phyloP scores from a whole-genome alignment of 768 basidiomycete genomes.

The Botryobasidium botryosum region DNA sequence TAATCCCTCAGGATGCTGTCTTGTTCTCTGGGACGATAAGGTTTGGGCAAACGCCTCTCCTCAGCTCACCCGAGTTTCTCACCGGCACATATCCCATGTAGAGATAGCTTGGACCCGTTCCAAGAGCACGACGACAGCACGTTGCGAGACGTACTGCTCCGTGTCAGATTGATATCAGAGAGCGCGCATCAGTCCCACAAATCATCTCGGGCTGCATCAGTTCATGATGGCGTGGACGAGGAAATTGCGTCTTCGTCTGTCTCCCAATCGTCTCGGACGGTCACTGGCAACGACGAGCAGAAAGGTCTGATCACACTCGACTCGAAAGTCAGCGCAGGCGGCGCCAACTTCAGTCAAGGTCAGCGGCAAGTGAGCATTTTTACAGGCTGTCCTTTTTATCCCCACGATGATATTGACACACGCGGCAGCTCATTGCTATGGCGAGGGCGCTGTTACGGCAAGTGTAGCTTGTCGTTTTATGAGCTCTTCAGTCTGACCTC shows the following conservation, averaged over 20 bases:
- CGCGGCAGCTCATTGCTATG: constrained; percentile 61
- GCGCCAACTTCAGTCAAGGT: constrained; percentile 83
- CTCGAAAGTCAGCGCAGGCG: constrained; percentile 69
- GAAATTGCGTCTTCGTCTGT: no score
- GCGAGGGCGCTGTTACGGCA: constrained; percentile 54
- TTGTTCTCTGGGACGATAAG: constrained; percentile 66
- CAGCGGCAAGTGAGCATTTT: constrained; percentile 48
- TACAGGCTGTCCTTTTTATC: constrained; percentile 4
- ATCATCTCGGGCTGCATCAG: constrained; percentile 34
- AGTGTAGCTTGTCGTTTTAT: background rate
- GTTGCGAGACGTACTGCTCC: constrained; percentile 60
- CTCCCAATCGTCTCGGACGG: background rate
- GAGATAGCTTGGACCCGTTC: constrained; percentile 26
- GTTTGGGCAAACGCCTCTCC: constrained; percentile 24
- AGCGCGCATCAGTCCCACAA: constrained; percentile 30
- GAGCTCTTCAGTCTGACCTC: background rate
- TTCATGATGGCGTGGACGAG: no score
- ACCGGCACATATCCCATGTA: no score
- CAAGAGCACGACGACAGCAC: constrained; percentile 64
- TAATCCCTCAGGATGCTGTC: constrained; percentile 25
- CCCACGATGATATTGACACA: no score
- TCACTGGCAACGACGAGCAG: constrained; percentile 28
- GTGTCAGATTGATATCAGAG: constrained; percentile 59
- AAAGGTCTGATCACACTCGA: constrained; percentile 41
- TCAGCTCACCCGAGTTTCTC: no score